Evolutionary conservation across 164 flowering plant genomes (phyloP), one percentile per base, ranked within the genome.

Genomic region (Tetrastigma voinierianum): DNA sequence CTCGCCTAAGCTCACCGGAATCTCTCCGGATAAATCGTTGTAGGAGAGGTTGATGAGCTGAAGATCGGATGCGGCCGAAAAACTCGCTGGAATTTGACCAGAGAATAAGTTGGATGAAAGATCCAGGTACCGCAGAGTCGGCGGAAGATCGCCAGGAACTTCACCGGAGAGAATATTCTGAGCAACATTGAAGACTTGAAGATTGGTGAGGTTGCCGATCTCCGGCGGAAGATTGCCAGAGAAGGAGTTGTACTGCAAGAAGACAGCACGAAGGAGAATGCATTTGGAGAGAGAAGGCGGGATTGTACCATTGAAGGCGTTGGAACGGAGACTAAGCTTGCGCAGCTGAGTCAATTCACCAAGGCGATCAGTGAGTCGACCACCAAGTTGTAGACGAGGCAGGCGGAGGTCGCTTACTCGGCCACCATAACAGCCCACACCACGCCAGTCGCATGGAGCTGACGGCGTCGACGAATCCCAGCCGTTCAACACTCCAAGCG

Each of bases 391-490:
- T 57, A 90, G 85, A 6, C 86, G 80, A 23, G 96, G 96, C 1
- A 95, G 78, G 2, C 96, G 90, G 68, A 95, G 82, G 73, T 92
- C 90, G 18, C 59, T 62, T 48, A 95, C 99, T 12, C 83, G 74
- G 78, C 66, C 68, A 45, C 60, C 17, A 53, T 46, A 70, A 67
- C 99, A 95, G 20, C 19, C 16, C 53, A 95, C 75, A 48, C 98
- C 98, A 20, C 84, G 86, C 98, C 98, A 95, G 79, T 92, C 96
- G 62, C 98, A 94, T 7, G 98, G 98, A 45, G 98, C 94, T 9
- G 69, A 57, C 1, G 87, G 82, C 18, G 95, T 78, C 48, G 91
- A 66, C 0, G 83, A 9, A 60, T 84, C 82, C 98, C 98, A 94
- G 23, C 83, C 83, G 75, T 32, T 62, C n/a, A 91, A 68, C 1